A percentile compares a stretch with the other conserved stretches of the same genome.
These are phyloP conservation scores for Ophiostoma australiae DNA, from an alignment of 2,329 filamentous ascomycete genomes.

Conservation along the genomic window DNA sequence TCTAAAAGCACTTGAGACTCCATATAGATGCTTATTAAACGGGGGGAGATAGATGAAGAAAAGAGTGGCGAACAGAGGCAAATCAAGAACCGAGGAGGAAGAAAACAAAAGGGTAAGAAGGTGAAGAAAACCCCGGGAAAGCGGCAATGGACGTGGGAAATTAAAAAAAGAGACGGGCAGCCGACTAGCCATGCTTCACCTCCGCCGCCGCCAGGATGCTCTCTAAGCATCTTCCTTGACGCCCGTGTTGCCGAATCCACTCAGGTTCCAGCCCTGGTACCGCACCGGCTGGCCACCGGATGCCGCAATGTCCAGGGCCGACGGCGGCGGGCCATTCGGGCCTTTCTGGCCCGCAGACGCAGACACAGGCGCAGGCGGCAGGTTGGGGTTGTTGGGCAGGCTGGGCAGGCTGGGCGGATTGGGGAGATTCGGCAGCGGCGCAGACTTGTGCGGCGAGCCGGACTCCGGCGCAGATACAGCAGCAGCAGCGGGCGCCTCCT, in stretches of 20 bases:
- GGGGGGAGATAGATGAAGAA: not conserved
- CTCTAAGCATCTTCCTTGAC: conserved; percentile 35
- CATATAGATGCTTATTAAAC: not conserved
- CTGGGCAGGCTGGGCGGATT: not conserved
- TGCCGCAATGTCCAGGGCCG: not conserved
- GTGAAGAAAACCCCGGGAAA: not conserved
- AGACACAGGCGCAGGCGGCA: conserved; percentile 23
- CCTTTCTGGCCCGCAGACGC: conserved; percentile 25
- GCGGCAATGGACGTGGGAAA: not conserved
- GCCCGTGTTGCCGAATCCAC: conserved; percentile 40
- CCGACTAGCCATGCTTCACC: not conserved
- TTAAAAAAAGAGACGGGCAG: not conserved
- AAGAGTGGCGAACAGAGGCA: not conserved
- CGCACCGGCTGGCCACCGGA: conserved; percentile 29
- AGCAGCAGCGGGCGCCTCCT: not conserved
- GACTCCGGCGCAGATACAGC: not conserved
- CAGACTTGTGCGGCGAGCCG: not conserved
- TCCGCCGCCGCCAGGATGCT: not conserved
- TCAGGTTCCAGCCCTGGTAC: conserved; percentile 40
- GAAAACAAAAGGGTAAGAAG: not conserved
- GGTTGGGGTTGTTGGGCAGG: conserved; percentile 15
- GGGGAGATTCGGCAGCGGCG: not conserved
- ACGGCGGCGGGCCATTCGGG: not conserved
- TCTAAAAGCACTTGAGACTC: not conserved
- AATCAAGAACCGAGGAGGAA: not conserved